Evolutionary conservation across 1,139 yeast species (phyloP), one percentile per base, ranked within the genome.

Genomic region (Diutina mesorugosa): DNA sequence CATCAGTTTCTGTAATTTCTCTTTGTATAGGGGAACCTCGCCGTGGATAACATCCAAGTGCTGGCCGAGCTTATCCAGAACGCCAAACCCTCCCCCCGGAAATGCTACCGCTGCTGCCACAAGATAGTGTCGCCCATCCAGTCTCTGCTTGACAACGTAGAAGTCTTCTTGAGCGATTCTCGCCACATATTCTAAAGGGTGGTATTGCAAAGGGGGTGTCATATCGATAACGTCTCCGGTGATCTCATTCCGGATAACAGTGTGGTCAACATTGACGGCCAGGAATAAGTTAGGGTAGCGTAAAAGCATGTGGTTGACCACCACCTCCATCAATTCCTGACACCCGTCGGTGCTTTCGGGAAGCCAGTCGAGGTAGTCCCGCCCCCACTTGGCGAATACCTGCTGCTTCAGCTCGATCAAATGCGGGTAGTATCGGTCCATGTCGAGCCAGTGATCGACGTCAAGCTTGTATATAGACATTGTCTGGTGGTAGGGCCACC

Each of bases 401-500:
- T 86, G 70, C 62, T 77, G 70, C 68, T 84, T 83, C 64, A 85
- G 89, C 59, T 80, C 73, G 56, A 84, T 76, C 63, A 84, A 85
- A 59, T 83, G 84, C 66, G 82, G 72, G 65, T 84, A 85, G 68
- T 83, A 85, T 66, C 83, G 84, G 67, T 85, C 90, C 90, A 85
- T 85, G 64, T 85, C 90, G 58, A 85, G 71, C 91, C 90, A 85
- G 66, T 85, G 88, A 66, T 85, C 83, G 41, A 84, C 73, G 63
- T 85, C 88, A 45, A 85, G 74, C 65, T 82, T 82, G 71, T 77
- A 84, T 56, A 85, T 83, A 14, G 87, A 80, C 91, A 85, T 85
- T 1, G 90, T 85, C 68, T 85, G 91, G 66, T 85, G 90, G 65
- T 85, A 85, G 28, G 90, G 90, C 85, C 87, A 84, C 64, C 90